Conservation (phyloP, 1,139 yeast genomes). For the Suhomyces ambrosiae region DNA sequence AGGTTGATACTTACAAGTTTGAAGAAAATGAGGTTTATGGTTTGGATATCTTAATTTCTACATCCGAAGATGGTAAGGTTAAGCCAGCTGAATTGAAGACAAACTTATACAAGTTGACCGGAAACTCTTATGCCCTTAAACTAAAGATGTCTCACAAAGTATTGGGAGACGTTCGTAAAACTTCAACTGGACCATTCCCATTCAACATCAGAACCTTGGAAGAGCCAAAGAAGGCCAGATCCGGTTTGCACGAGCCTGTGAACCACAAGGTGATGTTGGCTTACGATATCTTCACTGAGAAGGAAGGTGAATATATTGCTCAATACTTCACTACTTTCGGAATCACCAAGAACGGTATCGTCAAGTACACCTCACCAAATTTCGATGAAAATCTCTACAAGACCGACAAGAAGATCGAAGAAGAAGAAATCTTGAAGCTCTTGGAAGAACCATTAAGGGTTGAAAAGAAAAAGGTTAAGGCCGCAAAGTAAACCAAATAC, state of each 20-base stretch:
- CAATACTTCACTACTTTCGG: slow-evolving; percentile 80
- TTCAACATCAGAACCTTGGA: slow-evolving; percentile 66
- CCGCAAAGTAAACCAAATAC: slow-evolving; percentile 1
- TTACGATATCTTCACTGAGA: slow-evolving; percentile 70
- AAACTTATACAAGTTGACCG: slow-evolving; percentile 73
- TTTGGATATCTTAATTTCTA: slow-evolving; percentile 67
- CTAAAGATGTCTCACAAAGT: slow-evolving; percentile 72
- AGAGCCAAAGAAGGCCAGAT: slow-evolving; percentile 72
- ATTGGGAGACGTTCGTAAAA: slow-evolving; percentile 64
- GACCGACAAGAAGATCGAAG: slow-evolving; percentile 59
- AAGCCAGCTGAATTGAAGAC: slow-evolving; percentile 63
- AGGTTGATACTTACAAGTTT: slow-evolving; percentile 65
- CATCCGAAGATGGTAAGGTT: slow-evolving; percentile 72
- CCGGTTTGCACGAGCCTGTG: slow-evolving; percentile 75
- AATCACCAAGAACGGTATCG: slow-evolving; percentile 71
- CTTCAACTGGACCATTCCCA: slow-evolving; percentile 67
- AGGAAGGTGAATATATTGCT: slow-evolving; percentile 68
- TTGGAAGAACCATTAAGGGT: slow-evolving; percentile 58
- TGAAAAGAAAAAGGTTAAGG: slow-evolving; percentile 45
- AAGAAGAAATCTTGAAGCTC: slow-evolving; percentile 53
- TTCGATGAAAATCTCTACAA: slow-evolving; percentile 52
- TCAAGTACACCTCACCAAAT: slow-evolving; percentile 64
- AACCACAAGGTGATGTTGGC: slow-evolving; percentile 70
- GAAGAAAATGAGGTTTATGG: slow-evolving; percentile 82
- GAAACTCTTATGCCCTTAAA: slow-evolving; percentile 67